Conservation (phyloP, 2,329 filamentous ascomycete genomes). For the Aschersonia sp. region DNA sequence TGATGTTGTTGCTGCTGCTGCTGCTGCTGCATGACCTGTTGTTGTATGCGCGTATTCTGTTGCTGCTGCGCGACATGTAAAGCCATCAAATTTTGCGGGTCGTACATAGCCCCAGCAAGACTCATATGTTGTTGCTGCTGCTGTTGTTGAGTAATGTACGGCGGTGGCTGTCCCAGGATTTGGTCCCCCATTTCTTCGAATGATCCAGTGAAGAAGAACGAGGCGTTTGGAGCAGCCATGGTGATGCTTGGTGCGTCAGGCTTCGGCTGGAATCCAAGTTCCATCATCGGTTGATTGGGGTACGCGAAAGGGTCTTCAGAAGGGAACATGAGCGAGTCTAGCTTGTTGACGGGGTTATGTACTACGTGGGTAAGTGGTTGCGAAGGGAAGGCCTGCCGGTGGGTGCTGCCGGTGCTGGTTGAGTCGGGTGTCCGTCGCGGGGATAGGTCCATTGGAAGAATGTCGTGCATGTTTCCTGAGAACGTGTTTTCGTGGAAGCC, state of each 20-base stretch:
- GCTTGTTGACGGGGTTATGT: slow-evolving; percentile 44
- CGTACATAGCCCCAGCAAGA: slow-evolving; percentile 28
- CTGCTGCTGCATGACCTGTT: slow-evolving; percentile 5
- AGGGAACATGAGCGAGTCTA: slow-evolving; percentile 70
- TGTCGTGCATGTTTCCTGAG: slow-evolving; percentile 25
- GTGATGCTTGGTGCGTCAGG: slow-evolving; percentile 16
- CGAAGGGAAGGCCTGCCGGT: slow-evolving; percentile 16
- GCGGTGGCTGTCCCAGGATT: slow-evolving; percentile 54
- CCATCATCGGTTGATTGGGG: slow-evolving; percentile 60
- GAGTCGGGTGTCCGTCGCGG: slow-evolving; percentile 28
- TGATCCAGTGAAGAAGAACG: slow-evolving; percentile 36
- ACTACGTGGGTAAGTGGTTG: slow-evolving; percentile 16
- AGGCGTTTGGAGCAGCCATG: slow-evolving; percentile 21
- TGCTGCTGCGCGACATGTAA: slow-evolving; percentile 16
- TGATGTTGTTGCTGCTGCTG: slow-evolving; percentile 5
- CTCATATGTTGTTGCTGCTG: slow-evolving; percentile 21
- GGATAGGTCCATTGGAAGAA: slow-evolving; percentile 29
- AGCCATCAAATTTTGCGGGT: slow-evolving; percentile 25
- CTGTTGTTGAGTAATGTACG: slow-evolving; percentile 49
- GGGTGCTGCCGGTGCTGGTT: slow-evolving; percentile 25
- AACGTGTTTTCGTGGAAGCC: slow-evolving; percentile 22
- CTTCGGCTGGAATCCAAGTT: slow-evolving; percentile 29
- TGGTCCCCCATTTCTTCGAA: slow-evolving; percentile 60
- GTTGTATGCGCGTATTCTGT: slow-evolving; percentile 6
- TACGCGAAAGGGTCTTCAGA: slow-evolving; percentile 68